Percentiles rank a stretch among this genome's conserved stretches.
These are phyloP conservation scores for Cryptococcus deneoformans DNA, from an alignment of 1,284 basidiomycete species.

Conservation along the genomic window DNA sequence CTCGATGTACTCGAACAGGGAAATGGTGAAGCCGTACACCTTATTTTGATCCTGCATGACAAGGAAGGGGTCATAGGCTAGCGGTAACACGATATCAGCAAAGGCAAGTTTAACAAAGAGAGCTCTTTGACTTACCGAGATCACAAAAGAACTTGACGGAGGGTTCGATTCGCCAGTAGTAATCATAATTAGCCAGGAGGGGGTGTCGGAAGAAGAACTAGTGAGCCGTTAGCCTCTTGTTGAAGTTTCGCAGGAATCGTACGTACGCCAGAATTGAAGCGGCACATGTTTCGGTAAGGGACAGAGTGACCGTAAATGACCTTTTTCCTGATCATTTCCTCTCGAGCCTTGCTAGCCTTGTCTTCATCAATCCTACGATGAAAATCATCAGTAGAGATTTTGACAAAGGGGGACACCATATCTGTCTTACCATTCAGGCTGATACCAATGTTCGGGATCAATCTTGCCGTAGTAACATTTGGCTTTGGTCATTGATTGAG, in stretches of 20 bases:
- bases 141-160: conserved; percentile 75
- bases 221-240: background rate
- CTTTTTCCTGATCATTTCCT: conserved; percentile 75
- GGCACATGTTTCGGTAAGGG: conserved; percentile 68
- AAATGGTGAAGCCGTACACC: conserved; percentile 73
- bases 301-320: conserved; percentile 79
- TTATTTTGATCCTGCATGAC: conserved; percentile 80
- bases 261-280: conserved; percentile 86
- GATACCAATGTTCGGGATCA: conserved; percentile 75
- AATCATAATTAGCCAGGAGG: conserved; percentile 74
- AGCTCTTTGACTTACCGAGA: conserved; percentile 43
- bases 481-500: conserved; percentile 63
- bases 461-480: conserved; percentile 78
- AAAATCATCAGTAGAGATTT: background rate
- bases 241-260: conserved; percentile 42
- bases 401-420: background rate
- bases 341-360: conserved; percentile 60
- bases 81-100: background rate
- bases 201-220: conserved; percentile 76
- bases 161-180: conserved; percentile 89
- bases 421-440: conserved; percentile 61
- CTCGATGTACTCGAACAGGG: conserved; percentile 75
- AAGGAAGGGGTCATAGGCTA: conserved; percentile 76
- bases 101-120: background rate
- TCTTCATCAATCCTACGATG: conserved; percentile 62